Conservation (phyloP, 139 green algal species). For the Haematococcus sp. region DNA sequence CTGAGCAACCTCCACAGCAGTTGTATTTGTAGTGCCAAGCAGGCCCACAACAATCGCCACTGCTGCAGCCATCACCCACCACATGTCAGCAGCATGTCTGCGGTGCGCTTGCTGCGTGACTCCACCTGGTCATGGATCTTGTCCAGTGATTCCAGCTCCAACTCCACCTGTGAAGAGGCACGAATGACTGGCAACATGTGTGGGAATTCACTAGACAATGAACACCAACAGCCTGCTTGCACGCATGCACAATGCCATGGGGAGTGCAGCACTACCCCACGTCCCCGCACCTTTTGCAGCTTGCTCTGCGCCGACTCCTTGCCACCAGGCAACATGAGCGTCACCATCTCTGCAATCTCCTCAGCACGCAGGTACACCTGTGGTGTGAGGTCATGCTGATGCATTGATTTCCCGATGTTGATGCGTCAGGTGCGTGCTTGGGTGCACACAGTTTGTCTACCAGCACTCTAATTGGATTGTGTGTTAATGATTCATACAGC, state of each 20-base stretch:
- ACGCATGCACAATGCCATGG: too few relatives aligned
- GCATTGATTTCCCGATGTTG: slow-evolving; percentile 2
- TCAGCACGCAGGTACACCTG: slow-evolving; percentile 27
- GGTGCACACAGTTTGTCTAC: too few relatives aligned
- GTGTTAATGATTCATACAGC: too few relatives aligned
- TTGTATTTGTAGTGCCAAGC: not conserved
- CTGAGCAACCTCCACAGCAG: not conserved
- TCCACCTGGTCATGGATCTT: slow-evolving; percentile 10
- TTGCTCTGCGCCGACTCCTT: not conserved
- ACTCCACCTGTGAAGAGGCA: not conserved
- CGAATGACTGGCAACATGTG: too few relatives aligned
- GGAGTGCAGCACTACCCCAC: too few relatives aligned
- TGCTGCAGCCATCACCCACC: not conserved
- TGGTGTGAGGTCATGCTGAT: too few relatives aligned
- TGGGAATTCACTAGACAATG: too few relatives aligned
- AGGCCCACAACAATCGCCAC: too few relatives aligned
- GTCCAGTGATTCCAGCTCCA: slow-evolving; percentile 23
- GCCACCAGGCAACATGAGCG: not conserved
- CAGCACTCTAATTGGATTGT: too few relatives aligned
- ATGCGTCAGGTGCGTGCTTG: too few relatives aligned
- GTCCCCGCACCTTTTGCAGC: not conserved
- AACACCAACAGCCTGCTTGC: too few relatives aligned
- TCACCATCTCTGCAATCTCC: slow-evolving; percentile 32
- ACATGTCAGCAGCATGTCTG: not conserved
- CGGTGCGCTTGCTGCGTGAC: slow-evolving; percentile 4